Base-by-base conservation (phyloP, 192 early-diverging fungal genomes). In the Gigaspora rosea region DNA sequence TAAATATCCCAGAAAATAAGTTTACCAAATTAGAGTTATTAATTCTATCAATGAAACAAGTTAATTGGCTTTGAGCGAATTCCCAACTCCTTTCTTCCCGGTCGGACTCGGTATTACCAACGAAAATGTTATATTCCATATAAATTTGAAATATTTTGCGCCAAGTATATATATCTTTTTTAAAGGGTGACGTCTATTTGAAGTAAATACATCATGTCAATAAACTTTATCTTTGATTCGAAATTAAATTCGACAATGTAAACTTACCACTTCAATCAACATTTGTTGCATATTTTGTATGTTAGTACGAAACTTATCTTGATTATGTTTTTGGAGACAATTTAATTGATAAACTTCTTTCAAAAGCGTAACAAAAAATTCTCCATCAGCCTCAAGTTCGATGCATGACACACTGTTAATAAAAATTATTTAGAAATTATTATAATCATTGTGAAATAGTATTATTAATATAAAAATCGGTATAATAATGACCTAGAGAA, bases 281-380 rank as follows among this genome's bases (percentile, higher is more conserved):
- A 87, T 82, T 27, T 69, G 77, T 18, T 85, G 80, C n/a, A 93
- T 59, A 33, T 79, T 79, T 4, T 81, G 80, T 54, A 93, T 82
- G 47, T 90, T 90, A 49, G 79, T 70, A 50, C 84, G 80, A 76
- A 91, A 92, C 52, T 86, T 76, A 3, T 77, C 76, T 49, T 88
- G 85, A 70, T 87, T 86, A 2, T 74, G 71, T 57, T 82, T 76
- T 72, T 91, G 89, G 77, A 93, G 90, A 51, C 82, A 80, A 63
- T 80, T 85, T 59, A 84, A 84, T 64, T 87, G 84, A n/a, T 84
- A 82, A 15, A 91, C 81, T 76, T 91, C 87, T 72, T 85, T 79
- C 9, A 89, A 78, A 47, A 91, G 73, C 71, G 83, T 83, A 78
- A 83, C 85, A 75, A 89, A 91, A 54, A 91, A 91, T 78, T 83